Base-by-base conservation (phyloP, 2,329 filamentous ascomycete species). In the Emericellopsis atlantica region DNA sequence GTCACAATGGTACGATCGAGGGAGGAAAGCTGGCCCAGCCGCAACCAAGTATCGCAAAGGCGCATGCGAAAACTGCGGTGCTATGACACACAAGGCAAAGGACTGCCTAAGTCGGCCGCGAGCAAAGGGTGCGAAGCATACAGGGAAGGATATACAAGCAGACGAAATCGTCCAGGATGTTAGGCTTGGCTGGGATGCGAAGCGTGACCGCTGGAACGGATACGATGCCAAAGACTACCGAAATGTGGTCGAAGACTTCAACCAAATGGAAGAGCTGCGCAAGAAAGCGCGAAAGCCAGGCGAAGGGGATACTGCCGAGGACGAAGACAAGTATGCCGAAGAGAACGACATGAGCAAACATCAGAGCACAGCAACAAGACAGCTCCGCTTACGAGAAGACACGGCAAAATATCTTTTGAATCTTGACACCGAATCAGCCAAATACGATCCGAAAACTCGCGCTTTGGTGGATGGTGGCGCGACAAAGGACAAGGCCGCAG, bases 31-130 rank as follows among this genome's bases (percentile, higher is more conserved):
- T 10, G 88, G 85, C 0, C 86, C 87, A 4, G 88, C 88, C 1
- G 88, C 90, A 39, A 98, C 92, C 49, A 98, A 95, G 57, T 98
- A 85, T 59, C 85, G 93, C 49, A 98, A 96, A 67, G 92, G 93
- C 55, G 90, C 92, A 40, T 98, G 92, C 65, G 90, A 96, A 63
- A 98, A 98, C 64, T 98, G 92, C 66, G 92, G 92, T 53, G 82
- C 88, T 43, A 93, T 96, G 84, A 88, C 85, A 48, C 92, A 98
- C 65, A 94, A 94, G 64, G 83, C 79, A 40, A 95, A 94, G 57
- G 90, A 96, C 55, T 98, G 92, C 56, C 65, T 98, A 39, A 87
- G 82, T 54, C 76, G 92, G 41, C 92, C 89, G 24, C 77, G 92
- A 44, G 93, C 93, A 40, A 79, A 82, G 43, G 90, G 92, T 46